Conservation (phyloP, 108 stramenopile species). For the Skeletonema potamos region DNA sequence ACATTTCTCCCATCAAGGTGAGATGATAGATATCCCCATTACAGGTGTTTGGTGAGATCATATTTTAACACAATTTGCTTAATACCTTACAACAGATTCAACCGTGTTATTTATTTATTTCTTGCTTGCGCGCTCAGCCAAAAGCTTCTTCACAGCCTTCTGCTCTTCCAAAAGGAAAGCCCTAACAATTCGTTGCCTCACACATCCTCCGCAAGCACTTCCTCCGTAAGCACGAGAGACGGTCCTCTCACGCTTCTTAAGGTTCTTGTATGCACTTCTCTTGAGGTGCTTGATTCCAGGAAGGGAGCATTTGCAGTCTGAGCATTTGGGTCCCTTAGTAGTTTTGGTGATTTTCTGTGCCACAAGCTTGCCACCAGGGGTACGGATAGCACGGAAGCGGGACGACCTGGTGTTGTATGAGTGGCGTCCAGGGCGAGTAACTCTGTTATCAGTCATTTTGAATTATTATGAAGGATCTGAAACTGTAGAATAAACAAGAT, state of each 20-base stretch:
- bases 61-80: slow-evolving; percentile 53
- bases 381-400: slow-evolving; percentile 75
- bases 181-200: slow-evolving; percentile 93
- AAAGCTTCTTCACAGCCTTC: slow-evolving; percentile 99
- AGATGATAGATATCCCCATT: too few species aligned
- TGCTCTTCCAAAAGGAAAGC: slow-evolving; percentile 99
- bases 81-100: slow-evolving; percentile 23
- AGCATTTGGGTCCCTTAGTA: slow-evolving; percentile 90
- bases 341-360: slow-evolving; percentile 91
- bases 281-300: slow-evolving; percentile 91
- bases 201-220: slow-evolving; percentile 84
- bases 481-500: slow-evolving; percentile 9
- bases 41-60: not conserved
- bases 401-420: slow-evolving; percentile 93
- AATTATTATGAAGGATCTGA: slow-evolving; percentile 6
- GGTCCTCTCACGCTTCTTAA: slow-evolving; percentile 96
- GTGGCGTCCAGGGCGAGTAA: slow-evolving; percentile 93
- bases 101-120: slow-evolving; percentile 35
- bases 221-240: slow-evolving; percentile 99
- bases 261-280: slow-evolving; percentile 57
- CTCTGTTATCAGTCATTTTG: slow-evolving; percentile 89
- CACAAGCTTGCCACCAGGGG: slow-evolving; percentile 92
- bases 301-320: slow-evolving; percentile 85
- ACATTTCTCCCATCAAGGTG: too few species aligned
- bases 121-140: slow-evolving; percentile 82